phyloP scores from a whole-genome alignment of 371 early-diverging fungal genomes.

The Mortierella sp. region DNA sequence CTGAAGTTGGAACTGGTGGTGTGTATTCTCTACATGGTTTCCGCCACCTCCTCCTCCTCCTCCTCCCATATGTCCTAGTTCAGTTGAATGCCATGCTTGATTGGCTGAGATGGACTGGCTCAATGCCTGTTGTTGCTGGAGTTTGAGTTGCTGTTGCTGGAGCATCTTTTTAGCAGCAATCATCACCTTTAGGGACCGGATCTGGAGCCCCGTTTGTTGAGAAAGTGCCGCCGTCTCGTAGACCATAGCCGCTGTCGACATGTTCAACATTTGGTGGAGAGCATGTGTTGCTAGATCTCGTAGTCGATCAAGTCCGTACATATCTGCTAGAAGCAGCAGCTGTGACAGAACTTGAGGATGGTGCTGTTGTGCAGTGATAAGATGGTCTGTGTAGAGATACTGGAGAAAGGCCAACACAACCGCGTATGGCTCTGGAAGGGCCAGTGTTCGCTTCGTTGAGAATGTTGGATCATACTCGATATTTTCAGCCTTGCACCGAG shows the following conservation, averaged over 20 bases:
- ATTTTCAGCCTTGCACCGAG: conserved; percentile 15
- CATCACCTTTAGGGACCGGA: conserved; percentile 74
- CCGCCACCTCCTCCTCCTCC: too few relatives aligned
- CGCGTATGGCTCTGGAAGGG: conserved; percentile 71
- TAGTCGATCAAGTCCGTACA: conserved; percentile 68
- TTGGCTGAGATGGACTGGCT: conserved; percentile 49
- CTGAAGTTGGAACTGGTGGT: too few relatives aligned
- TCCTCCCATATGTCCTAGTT: background rate
- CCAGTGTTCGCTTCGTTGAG: conserved; percentile 55
- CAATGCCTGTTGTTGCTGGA: conserved; percentile 54
- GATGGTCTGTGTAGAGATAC: conserved; percentile 77
- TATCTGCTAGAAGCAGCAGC: conserved; percentile 69
- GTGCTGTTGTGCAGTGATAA: conserved; percentile 74
- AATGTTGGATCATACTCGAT: conserved; percentile 38
- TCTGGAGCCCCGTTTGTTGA: conserved; percentile 66
- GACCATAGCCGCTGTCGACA: conserved; percentile 75
- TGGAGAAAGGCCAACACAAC: conserved; percentile 75
- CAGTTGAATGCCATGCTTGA: conserved; percentile 50
- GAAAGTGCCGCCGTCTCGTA: conserved; percentile 72
- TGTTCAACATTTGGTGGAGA: conserved; percentile 75
- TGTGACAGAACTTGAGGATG: conserved; percentile 71
- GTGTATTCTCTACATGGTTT: conserved; percentile 12
- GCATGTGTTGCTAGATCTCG: conserved; percentile 68
- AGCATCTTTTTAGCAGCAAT: conserved; percentile 68
- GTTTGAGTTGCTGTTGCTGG: conserved; percentile 62